Base-by-base conservation (phyloP, 2,329 filamentous ascomycete species). In the Hypomyces perniciosus region DNA sequence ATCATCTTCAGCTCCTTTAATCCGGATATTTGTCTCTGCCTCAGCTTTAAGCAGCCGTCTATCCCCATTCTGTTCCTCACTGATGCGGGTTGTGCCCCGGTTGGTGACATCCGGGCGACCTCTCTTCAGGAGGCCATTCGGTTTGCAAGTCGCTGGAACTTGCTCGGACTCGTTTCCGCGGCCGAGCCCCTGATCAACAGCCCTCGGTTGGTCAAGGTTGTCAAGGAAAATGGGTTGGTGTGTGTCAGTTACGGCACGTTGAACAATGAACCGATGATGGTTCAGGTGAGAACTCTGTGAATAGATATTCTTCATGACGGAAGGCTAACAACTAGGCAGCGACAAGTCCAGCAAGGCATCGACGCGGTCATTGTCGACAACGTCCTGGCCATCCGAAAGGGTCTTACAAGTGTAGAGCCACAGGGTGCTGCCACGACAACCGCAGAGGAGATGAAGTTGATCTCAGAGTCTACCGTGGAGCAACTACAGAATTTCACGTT, bases 1-100 rank as follows among this genome's bases (percentile, higher is more conserved):
- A 86, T 99, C 67, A 90, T 99, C 58, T 97, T 99, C 72, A 95
- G 89, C 57, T 93, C 88, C 45, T 99, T 99, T 74, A 96, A 97
- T 69, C 93, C 93, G 0, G 93, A 99, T 62, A 90, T 99, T 42
- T 99, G 93, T 66, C 79, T 99, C 10, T 83, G 96, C 57, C 75
- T 97, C 38, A 93, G 87, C 50, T 96, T 96, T 78, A 99, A 99
- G 73, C 93, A 99, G 72, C 92, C 92, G 2, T 95, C 88, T 41
- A 96, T 96, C 50, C 95, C 93, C 0, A 90, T 99, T 53, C 75
- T 99, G 55, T 99, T 99, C 72, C 77, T 99, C 38, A 95, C 87
- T 0, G 93, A 99, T 61, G 89, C 90, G 0, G 93, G 92, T 0
- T 84, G 83, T n/a, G 79, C 73, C 13, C 76, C 82, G 0, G 90